Percentiles rank a stretch among this genome's conserved stretches.
Evolutionary conservation across 805 yeast genomes (phyloP).

Genomic region (Saturnispora sekii): DNA sequence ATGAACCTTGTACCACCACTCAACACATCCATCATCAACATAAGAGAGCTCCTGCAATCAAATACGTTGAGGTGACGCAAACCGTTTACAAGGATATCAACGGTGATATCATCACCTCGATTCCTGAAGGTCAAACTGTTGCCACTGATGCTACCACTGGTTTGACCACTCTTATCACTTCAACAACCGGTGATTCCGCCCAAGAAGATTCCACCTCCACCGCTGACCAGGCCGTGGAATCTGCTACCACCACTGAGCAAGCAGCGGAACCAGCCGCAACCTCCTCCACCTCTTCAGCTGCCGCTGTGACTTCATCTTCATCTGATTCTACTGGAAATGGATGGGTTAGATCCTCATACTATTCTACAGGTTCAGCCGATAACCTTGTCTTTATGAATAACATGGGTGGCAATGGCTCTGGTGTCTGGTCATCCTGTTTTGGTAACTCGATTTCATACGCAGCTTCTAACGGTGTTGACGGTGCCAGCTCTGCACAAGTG

Average conservation of each 20-base stretch:
- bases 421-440: conserved; percentile 75
- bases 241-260: neutral
- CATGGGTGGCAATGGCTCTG: conserved; percentile 83
- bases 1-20: conserved; percentile 38
- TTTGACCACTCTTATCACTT: conserved; percentile 20
- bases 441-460: conserved; percentile 90
- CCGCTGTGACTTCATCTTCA: conserved; percentile 18
- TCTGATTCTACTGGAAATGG: conserved; percentile 34
- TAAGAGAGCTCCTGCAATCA: conserved; percentile 57
- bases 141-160: conserved; percentile 15
- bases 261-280: conserved; percentile 12
- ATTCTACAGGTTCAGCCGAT: conserved; percentile 48
- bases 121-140: conserved; percentile 16
- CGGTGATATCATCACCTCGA: conserved; percentile 33
- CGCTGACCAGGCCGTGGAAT: conserved; percentile 1
- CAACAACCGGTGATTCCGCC: conserved; percentile 12
- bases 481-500: conserved; percentile 59
- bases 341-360: conserved; percentile 75
- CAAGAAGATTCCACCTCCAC: conserved; percentile 17
- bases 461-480: conserved; percentile 66
- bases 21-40: conserved; percentile 38
- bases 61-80: conserved; percentile 63
- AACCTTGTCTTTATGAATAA: conserved; percentile 80
- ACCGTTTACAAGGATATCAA: conserved; percentile 59
- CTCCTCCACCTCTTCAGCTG: conserved; percentile 28